Evolutionary conservation across 2,329 filamentous ascomycete genomes (phyloP), one percentile per base, ranked within the genome.

Genomic region (Colletotrichum costaricense): DNA sequence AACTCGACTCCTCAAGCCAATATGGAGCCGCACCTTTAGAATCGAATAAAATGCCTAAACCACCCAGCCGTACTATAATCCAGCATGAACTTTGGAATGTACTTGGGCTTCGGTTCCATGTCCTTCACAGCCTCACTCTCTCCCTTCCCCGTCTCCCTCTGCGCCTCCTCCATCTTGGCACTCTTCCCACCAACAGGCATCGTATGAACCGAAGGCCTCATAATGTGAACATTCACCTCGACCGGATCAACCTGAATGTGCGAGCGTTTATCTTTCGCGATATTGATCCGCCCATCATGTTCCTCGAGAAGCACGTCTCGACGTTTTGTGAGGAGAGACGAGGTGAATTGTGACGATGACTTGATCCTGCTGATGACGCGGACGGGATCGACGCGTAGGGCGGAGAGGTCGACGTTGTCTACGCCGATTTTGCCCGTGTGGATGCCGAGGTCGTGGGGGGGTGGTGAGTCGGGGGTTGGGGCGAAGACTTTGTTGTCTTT

Each of bases 381-480:
- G 16, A 73, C 70, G 11, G 70, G 70, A 33, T 73, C 70, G 24
- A 73, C 70, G 46, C 70, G 70, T 5, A 73, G 70, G 26, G 16
- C 14, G 60, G 12, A 65, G 42, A 60, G 55, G 67, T 73, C 70
- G 24, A 73, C 70, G 4, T 33, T 60, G 49, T 73, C 71, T n/a
- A 73, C 67, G 46, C 71, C 60, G 56, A 73, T 73, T 11, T 16
- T 56, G 46, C 70, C 70, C 54, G 59, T 73, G 8, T 62, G 9
- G 12, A 8, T 2, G 46, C 56, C 56, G 1, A 70, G 60, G 55
- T 70, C 63, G 1, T 19, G n/a, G 9, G 26, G n/a, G 2, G 16
- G 35, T 12, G 14, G 55, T 52, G 5, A 2, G 22, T 42, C 38
- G 24, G 33, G 24, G 33, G 16, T n/a, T 2, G 46, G 60, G 8